Evolutionary conservation across 805 yeast species (phyloP), one percentile per base, ranked within the genome.

Genomic region (Zygoascus bituminiphila): DNA sequence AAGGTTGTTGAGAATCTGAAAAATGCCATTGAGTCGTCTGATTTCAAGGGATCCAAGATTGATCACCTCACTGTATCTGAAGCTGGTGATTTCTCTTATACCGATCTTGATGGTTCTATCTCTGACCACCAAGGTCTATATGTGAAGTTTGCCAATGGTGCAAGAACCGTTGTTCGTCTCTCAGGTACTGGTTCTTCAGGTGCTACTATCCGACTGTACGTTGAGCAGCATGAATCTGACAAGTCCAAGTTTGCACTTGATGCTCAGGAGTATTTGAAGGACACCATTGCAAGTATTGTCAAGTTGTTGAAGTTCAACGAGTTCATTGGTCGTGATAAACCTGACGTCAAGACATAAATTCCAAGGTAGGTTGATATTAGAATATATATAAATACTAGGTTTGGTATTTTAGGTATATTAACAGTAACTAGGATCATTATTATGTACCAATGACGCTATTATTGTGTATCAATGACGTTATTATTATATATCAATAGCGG

Each of bases 131-230:
- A 91, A 72, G 98, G 98, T 33, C 75, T 93, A 46, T 89, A 73
- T 60, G 82, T 88, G 54, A 88, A 84, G 67, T 76, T 88, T 54
- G 77, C 76, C 44, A 81, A 81, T 59, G 96, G 97, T 5, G 75
- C 85, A 51, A 79, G 97, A 65, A 79, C 89, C 46, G 85, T 93
- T 33, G 84, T 88, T 47, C 82, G 98, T 67, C 74, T 93, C 55
- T 88, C 96, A 0, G 98, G 98, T 49, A 91, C 98, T 2, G 98
- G 98, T 14, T 88, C 97, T 1, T 82, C 95, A 1, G 98, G 98
- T 44, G 98, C 98, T 19, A 91, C 98, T 5, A 88, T 93, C 51
- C 79, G 98, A 67, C 74, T 91, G 57, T 91, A 91, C 69, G 70
- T 91, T 62, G 98, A 91, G 68, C 83, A 82, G 66, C 88, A 84